Evolutionary conservation across 768 basidiomycete species (phyloP).

Genomic region (Auriscalpium orientale): DNA sequence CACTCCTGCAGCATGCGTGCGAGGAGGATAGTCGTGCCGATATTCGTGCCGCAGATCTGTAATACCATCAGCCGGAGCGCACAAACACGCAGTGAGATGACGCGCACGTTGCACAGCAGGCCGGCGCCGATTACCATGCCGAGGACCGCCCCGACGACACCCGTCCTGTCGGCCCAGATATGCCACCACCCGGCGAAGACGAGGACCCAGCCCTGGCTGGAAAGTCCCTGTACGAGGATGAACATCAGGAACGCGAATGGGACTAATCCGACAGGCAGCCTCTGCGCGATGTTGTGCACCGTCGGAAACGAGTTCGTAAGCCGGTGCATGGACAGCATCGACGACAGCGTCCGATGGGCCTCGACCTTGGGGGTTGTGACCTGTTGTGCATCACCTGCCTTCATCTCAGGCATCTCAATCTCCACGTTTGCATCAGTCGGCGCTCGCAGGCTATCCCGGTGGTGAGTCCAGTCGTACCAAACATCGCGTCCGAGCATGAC

Average conservation of each 20-base stretch:
- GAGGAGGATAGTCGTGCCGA: conserved; percentile 84
- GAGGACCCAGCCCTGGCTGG: conserved; percentile 80
- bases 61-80: background rate
- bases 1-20: conserved; percentile 63
- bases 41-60: conserved; percentile 75
- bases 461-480: conserved; percentile 24
- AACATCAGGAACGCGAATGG: conserved; percentile 95
- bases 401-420: background rate
- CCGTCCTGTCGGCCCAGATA: conserved; percentile 32
- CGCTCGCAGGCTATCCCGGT: background rate
- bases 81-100: background rate
- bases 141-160: conserved; percentile 29
- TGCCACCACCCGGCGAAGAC: conserved; percentile 69
- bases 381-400: background rate
- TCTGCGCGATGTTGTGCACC: conserved; percentile 51
- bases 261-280: conserved; percentile 73
- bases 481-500: conserved; percentile 65
- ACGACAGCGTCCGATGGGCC: background rate
- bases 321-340: conserved; percentile 10
- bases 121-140: conserved; percentile 65
- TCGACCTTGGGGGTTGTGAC: background rate
- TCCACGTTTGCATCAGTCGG: background rate
- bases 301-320: conserved; percentile 53
- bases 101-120: conserved; percentile 58
- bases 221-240: conserved; percentile 82